Evolutionary conservation across 345 rosid genomes (phyloP).

Genomic region (Adansonia digitata): DNA sequence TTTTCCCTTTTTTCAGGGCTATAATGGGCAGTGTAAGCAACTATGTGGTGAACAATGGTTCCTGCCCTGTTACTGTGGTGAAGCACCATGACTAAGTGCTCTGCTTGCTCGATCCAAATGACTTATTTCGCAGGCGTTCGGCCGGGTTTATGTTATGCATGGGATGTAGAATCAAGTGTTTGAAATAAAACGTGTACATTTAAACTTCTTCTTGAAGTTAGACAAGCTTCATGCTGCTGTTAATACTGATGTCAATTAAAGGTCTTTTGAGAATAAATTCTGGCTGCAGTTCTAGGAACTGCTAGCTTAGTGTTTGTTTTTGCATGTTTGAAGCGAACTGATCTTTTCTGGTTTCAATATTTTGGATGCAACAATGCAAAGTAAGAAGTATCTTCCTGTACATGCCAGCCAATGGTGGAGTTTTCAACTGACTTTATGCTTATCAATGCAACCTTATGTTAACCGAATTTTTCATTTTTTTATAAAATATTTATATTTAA

Average conservation of each 20-base stretch:
- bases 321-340: neutral
- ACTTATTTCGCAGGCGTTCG: too few relatives aligned
- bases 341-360: neutral
- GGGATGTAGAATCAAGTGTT: neutral
- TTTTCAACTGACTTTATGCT: too few relatives aligned
- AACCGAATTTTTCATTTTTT: too few relatives aligned
- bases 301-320: too few relatives aligned
- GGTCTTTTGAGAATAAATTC: neutral
- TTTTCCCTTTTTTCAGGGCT: constrained; percentile 30
- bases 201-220: neutral
- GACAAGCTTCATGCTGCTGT: neutral
- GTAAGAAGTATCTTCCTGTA: too few relatives aligned
- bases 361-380: neutral
- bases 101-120: too few relatives aligned
- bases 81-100: constrained; percentile 21
- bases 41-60: constrained; percentile 51
- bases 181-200: neutral
- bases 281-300: neutral
- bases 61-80: constrained; percentile 59
- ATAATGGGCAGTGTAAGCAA: constrained; percentile 68
- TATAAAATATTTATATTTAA: too few relatives aligned
- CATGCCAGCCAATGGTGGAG: too few relatives aligned
- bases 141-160: too few relatives aligned
- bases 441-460: too few relatives aligned
- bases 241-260: neutral